These are phyloP conservation scores for Fusarium begoniae DNA, from an alignment of 2,329 filamentous ascomycete species.

Conservation along the genomic window DNA sequence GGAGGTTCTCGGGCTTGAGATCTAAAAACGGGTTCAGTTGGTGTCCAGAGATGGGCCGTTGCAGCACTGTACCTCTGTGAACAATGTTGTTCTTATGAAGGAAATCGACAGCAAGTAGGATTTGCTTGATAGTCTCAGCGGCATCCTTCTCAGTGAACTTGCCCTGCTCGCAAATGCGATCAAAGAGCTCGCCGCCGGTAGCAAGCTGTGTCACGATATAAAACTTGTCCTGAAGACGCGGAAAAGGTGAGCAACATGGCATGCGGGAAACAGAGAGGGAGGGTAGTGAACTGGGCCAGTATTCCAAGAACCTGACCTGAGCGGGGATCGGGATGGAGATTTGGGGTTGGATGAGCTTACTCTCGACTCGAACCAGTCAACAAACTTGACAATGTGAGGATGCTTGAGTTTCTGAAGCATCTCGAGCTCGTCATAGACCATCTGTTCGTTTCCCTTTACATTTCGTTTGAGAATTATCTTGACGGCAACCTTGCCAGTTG, in stretches of 20 bases:
- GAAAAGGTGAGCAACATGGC: constrained; percentile 15
- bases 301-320: constrained; percentile 1
- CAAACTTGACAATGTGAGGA: constrained; percentile 95
- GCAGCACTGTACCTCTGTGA: constrained; percentile 76
- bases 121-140: constrained; percentile 92
- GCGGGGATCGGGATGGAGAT: not conserved
- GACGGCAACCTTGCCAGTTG: constrained; percentile 86
- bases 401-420: constrained; percentile 93
- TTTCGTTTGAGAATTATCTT: constrained; percentile 99
- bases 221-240: constrained; percentile 83
- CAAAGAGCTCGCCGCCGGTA: constrained; percentile 95
- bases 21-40: constrained; percentile 63
- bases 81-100: constrained; percentile 95
- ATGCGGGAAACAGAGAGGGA: not conserved
- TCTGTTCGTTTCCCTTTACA: constrained; percentile 96
- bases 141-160: constrained; percentile 99
- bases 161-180: constrained; percentile 96
- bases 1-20: constrained; percentile 96
- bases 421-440: constrained; percentile 97
- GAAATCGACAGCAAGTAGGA: constrained; percentile 92
- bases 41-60: not conserved
- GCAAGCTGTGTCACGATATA: constrained; percentile 98
- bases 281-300: not conserved
- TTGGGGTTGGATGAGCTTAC: constrained; percentile 58
- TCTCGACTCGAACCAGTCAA: constrained; percentile 99